Base-by-base conservation (phyloP, 257 asterid genomes). In the Salvia hispanica region DNA sequence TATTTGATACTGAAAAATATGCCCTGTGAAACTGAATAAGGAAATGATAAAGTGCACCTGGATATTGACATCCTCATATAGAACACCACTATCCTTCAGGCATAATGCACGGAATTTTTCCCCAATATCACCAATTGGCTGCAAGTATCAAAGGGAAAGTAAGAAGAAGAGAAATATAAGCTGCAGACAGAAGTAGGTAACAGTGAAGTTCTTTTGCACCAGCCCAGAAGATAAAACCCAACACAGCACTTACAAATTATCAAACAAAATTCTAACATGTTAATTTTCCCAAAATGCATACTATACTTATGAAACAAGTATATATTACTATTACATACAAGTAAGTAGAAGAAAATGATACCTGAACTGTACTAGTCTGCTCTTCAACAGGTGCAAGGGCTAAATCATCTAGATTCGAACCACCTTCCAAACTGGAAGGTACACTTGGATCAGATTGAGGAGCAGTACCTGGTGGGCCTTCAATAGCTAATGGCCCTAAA, bases 81-180 rank as follows among this genome's bases (percentile, higher is more conserved):
- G 72, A 66, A 92, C 95, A 33, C 98, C 98, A 74, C 98, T 92
- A 75, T 92, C 98, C 82, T 92, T 92, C 70, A 89, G 76, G 81
- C 94, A 84, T 69, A 92, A 78, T 59, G 92, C 90, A 61, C 72
- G 86, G 77, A 89, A 92, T 77, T 90, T 87, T 86, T 92, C 98
- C 10, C 89, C 84, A 73, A 84, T 85, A 79, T 81, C 84, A 76
- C 95, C 95, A 72, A 89, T 80, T 16, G 95, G 96, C 98, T 92
- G 85, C 84, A 80, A 71, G 74, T 70, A 77, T 51, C 52, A 72
- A 72, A 63, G 52, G 15, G 59, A 44, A 62, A 66, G 51, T 64
- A 58, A 54, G 63, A 42, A 68, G 14, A 64, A 10, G 31, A 70
- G 69, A 79, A 77, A 67, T 63, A 46, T 13, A 47, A 62, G 57